phyloP scores from a whole-genome alignment of 106 monocot species.

The Chionographis japonica region DNA sequence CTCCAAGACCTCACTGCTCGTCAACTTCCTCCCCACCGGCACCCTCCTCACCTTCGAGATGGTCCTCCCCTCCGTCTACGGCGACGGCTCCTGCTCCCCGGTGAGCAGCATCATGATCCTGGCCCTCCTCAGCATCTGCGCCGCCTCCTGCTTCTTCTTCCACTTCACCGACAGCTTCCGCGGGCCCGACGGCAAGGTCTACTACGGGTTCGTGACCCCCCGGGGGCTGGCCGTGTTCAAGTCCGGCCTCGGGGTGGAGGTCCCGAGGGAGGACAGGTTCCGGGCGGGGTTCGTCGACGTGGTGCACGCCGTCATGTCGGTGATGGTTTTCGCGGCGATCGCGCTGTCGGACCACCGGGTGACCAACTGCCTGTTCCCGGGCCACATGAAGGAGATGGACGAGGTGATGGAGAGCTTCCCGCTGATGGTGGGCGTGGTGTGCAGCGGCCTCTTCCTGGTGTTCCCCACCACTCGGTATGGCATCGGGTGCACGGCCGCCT shows the following conservation, averaged over 20 bases:
- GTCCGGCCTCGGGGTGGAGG: slow-evolving; percentile 55
- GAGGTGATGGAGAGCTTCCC: slow-evolving; percentile 98
- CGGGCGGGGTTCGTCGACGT: slow-evolving; percentile 64
- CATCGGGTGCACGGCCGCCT: slow-evolving; percentile 74
- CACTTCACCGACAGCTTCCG: slow-evolving; percentile 99
- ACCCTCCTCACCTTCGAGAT: slow-evolving; percentile 93
- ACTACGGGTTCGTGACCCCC: slow-evolving; percentile 90
- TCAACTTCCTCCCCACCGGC: slow-evolving; percentile 91
- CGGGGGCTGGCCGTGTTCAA: slow-evolving; percentile 75
- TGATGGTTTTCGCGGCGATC: slow-evolving; percentile 81
- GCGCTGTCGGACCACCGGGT: slow-evolving; percentile 70
- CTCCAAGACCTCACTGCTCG: slow-evolving; percentile 86
- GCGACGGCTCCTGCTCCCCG: slow-evolving; percentile 66
- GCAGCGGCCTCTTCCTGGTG: slow-evolving; percentile 82
- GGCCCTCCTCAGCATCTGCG: slow-evolving; percentile 58
- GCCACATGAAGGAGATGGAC: slow-evolving; percentile 69
- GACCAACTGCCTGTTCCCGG: slow-evolving; percentile 76
- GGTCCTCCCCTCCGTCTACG: slow-evolving; percentile 78
- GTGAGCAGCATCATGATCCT: slow-evolving; percentile 73
- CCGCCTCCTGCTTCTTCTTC: slow-evolving; percentile 90
- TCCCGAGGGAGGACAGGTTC: slow-evolving; percentile 63
- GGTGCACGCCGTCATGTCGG: slow-evolving; percentile 79
- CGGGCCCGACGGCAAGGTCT: slow-evolving; percentile 61
- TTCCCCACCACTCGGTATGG: slow-evolving; percentile 88
- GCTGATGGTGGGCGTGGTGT: slow-evolving; percentile 80